phyloP scores from a whole-genome alignment of 1,139 yeast species.

The Candida sp. region DNA sequence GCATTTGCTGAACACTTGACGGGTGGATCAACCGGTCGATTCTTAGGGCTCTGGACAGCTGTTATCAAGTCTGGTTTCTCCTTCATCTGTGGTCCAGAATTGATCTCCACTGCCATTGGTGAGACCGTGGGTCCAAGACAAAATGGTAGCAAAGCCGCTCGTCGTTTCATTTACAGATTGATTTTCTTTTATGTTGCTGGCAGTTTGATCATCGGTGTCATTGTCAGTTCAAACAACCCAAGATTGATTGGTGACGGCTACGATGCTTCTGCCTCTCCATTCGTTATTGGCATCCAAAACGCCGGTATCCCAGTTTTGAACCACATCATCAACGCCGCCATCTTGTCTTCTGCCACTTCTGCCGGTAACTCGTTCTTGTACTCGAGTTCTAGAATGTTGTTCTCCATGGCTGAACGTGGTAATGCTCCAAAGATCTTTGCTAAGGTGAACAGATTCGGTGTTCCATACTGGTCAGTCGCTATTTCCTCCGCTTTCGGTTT shows the following conservation, averaged over 20 bases:
- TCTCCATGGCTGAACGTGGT: constrained; percentile 64
- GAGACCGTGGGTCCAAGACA: constrained; percentile 50
- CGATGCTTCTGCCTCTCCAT: constrained; percentile 53
- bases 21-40: constrained; percentile 63
- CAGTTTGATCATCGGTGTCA: constrained; percentile 50
- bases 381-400: constrained; percentile 71
- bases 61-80: constrained; percentile 45
- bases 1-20: constrained; percentile 46
- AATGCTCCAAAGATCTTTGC: constrained; percentile 63
- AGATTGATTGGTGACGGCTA: constrained; percentile 35
- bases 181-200: constrained; percentile 51
- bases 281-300: constrained; percentile 55
- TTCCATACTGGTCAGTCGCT: constrained; percentile 57
- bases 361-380: constrained; percentile 72
- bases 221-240: constrained; percentile 38
- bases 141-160: constrained; percentile 50
- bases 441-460: constrained; percentile 66
- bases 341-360: constrained; percentile 69
- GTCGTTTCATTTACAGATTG: constrained; percentile 51
- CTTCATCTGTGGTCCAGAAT: constrained; percentile 43
- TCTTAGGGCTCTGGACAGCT: constrained; percentile 42
- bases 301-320: constrained; percentile 66
- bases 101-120: constrained; percentile 42
- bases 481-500: constrained; percentile 36
- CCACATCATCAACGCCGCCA: constrained; percentile 70